Base-by-base conservation (phyloP, 352 stramenopile genomes). In the Thalassiosira delicatula region DNA sequence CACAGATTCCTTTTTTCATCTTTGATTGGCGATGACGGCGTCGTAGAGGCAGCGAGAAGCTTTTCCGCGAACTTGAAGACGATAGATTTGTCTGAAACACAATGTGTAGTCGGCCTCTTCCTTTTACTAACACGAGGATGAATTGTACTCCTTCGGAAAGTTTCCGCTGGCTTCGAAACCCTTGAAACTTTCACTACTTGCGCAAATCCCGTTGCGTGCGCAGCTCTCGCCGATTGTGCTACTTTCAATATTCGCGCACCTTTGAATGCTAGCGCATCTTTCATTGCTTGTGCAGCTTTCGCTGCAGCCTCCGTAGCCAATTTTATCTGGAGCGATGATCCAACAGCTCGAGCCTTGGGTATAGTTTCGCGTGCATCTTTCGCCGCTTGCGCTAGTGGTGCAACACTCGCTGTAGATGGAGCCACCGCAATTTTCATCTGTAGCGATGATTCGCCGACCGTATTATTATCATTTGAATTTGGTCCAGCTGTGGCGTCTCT, bases 21-120 rank as follows among this genome's bases (percentile, higher is more conserved):
- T n/a, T n/a, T n/a, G n/a, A n/a, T n/a, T n/a, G n/a, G n/a, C n/a
- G n/a, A n/a, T n/a, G n/a, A n/a, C n/a, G n/a, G 40, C 40, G 9
- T 49, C 40, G 40, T 19, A 19, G 40, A 49, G 21, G 54, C 56
- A 42, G 37, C 69, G 12, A 51, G 44, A 30, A 83, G 51, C 17
- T 62, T 60, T 21, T 65, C 17, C 23, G 32, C 59, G 12, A 76
- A 46, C 30, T 32, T 73, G 67, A 83, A 83, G 11, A 77, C 19
- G 19, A 70, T 46, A 4, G 75, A 83, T 0, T 73, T 77, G 0
- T 25, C n/a, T n/a, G 75, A 76, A 5, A 83, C 59, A 29, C 44
- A 53, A 25, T 74, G 3, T 33, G 37, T 71, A 0, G 69, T 53
- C 21, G 49, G 40, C 53, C 75, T 46, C 19, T 78, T 77, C 42